Evolutionary conservation across 768 basidiomycete genomes (phyloP), one percentile per base, ranked within the genome.

Genomic region (Coprinopsis sp.): DNA sequence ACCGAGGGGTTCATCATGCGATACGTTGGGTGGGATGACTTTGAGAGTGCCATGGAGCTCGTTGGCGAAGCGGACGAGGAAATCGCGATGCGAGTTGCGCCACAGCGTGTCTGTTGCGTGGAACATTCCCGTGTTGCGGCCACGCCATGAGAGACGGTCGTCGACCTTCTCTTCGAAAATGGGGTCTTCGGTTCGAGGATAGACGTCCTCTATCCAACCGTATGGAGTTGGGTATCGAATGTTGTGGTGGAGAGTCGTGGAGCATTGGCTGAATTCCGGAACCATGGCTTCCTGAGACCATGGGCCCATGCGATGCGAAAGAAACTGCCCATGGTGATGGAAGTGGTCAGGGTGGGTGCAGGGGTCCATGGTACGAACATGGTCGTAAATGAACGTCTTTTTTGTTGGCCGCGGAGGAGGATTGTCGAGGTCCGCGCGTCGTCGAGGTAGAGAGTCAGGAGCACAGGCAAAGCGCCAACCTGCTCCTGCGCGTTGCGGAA

Each of bases 121-220:
- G 59, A 63, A 70, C 1, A 79, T 82, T 21, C 87, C 86, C 3
- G 85, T 88, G 22, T 80, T 87, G 23, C 77, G 76, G 3, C 87
- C 87, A 19, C 87, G 66, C 87, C 87, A 90, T 42, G 78, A 70
- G 37, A 88, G 47, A 24, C 75, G 57, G 46, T 78, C 74, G 53
- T 84, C 75, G 1, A 57, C 47, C 62, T 81, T 84, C 41, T 73
- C 66, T 1, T 76, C 72, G 82, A 85, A 90, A 0, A 68, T 68
- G 4, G 78, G 70, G 55, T 83, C 76, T 50, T 78, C 67, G 5
- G 52, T 50, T 19, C 64, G 53, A 4, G 66, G 61, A 2, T 55
- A 42, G 8, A 64, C 51, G 3, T 69, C 69, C 5, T 57, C 59
- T 0, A 68, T 53, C 74, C 76, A 80, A 44, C 70, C 72, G 23